Evolutionary conservation across 768 basidiomycete species (phyloP), one percentile per base, ranked within the genome.

Genomic region (Mycena albidolilacea): DNA sequence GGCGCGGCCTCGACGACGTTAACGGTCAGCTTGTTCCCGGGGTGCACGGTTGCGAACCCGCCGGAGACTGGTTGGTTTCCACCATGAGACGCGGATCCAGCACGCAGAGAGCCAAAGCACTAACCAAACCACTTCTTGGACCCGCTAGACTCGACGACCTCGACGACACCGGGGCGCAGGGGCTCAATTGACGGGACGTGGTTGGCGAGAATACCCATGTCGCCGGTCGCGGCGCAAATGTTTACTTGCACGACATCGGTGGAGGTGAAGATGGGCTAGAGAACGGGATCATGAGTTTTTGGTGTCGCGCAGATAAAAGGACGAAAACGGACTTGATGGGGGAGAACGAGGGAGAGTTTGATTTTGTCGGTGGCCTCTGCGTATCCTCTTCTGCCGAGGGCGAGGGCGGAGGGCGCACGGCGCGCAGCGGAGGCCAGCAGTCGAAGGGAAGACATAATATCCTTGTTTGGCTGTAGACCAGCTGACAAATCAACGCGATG

Each of bases 161-260:
- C 98, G 65, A 99, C 87, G 70, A 99, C 88, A 81, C 98, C 98
- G 52, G 98, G 94, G 80, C 95, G 94, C 67, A 99, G 88, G 60
- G 97, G 89, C 83, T 99, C 98, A 70, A 99, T 94, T n/a, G 96
- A 94, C 39, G 98, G 93, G 67, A 98, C 97, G 85, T 99, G 98
- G 89, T 97, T 98, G 78, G 97, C 96, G 72, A 99, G 92, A 78
- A 99, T 95, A 88, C 98, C 98, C 97, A 99, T 98, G 84, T 98
- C 97, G 79, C 98, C 98, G 4, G 95, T 92, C 67, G 92, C 95
- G 50, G 97, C 98, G 44, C 97, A 86, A 78, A 98, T 86, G 86
- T 98, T 98, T 77, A 99, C 97, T 84, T 99, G 97, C 23, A 95
- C 91, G 70, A 98, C 97, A 82, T 97, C 97, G 78, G 91, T 83